A percentile compares a stretch with the other conserved stretches of the same genome.
Conservation (phyloP, 2,329 filamentous ascomycete genomes). For the Arthroderma sp. region DNA sequence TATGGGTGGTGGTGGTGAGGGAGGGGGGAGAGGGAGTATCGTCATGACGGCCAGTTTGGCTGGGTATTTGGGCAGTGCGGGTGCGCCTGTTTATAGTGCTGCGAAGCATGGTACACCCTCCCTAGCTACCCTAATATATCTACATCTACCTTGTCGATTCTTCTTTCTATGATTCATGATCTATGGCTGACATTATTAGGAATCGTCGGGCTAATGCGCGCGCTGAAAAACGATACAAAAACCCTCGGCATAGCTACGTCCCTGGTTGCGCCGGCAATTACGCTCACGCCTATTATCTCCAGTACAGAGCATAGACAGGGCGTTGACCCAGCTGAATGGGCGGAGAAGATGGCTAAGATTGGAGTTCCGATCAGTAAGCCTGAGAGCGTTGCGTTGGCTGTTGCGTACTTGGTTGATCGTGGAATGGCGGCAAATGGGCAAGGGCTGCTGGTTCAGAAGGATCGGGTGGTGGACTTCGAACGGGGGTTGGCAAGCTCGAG, state of each 20-base stretch:
- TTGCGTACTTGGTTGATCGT: constrained; percentile 33
- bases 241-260: constrained; percentile 34
- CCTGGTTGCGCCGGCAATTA: constrained; percentile 38
- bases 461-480: constrained; percentile 33
- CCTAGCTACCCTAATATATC: no score
- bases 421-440: constrained; percentile 33
- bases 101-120: constrained; percentile 34
- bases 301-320: constrained; percentile 17
- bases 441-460: constrained; percentile 34
- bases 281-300: constrained; percentile 33
- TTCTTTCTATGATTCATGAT: neutral
- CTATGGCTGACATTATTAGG: constrained; percentile 12
- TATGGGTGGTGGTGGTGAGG: constrained; percentile 10
- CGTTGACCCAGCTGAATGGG: constrained; percentile 27
- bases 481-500: constrained; percentile 33
- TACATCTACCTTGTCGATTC: neutral
- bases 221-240: constrained; percentile 36
- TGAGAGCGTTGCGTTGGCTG: constrained; percentile 31
- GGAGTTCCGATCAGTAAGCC: constrained; percentile 38
- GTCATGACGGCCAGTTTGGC: constrained; percentile 37
- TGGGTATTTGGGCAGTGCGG: constrained; percentile 36
- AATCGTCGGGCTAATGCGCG: constrained; percentile 37
- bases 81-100: constrained; percentile 36
- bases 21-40: constrained; percentile 28
- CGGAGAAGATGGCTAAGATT: constrained; percentile 28